phyloP scores from a whole-genome alignment of 192 early-diverging fungal genomes.

The Oehlia diaphana region DNA sequence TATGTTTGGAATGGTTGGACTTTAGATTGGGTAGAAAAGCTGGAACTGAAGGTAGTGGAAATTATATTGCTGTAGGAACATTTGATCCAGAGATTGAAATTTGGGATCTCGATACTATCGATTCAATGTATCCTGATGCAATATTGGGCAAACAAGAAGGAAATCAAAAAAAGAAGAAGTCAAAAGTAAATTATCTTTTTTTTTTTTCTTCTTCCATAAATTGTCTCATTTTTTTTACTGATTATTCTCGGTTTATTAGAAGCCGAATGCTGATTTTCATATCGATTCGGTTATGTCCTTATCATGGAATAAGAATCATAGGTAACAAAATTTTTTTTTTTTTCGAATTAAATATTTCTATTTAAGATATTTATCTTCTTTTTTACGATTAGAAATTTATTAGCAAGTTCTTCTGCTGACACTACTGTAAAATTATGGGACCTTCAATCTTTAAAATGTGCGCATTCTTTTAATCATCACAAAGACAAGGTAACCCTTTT shows the following conservation, averaged over 20 bases:
- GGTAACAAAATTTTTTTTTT: slow-evolving; percentile 25
- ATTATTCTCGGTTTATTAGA: slow-evolving; percentile 26
- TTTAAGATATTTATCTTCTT: background rate
- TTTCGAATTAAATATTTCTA: background rate
- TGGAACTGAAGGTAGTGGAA: slow-evolving; percentile 59
- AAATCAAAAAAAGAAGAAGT: slow-evolving; percentile 46
- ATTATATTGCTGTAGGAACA: slow-evolving; percentile 94
- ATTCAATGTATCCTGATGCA: slow-evolving; percentile 87
- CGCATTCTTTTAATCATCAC: slow-evolving; percentile 84
- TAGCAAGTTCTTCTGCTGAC: slow-evolving; percentile 95
- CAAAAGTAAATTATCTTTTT: slow-evolving; percentile 5
- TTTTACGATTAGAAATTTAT: slow-evolving; percentile 48
- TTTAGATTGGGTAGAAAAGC: slow-evolving; percentile 76
- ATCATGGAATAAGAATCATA: slow-evolving; percentile 85
- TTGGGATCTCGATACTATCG: slow-evolving; percentile 94
- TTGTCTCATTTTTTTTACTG: background rate
- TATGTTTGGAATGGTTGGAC: slow-evolving; percentile 95
- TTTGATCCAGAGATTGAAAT: slow-evolving; percentile 99
- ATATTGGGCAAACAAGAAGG: slow-evolving; percentile 74
- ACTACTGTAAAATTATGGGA: slow-evolving; percentile 99
- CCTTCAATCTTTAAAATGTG: slow-evolving; percentile 67
- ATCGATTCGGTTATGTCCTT: slow-evolving; percentile 94
- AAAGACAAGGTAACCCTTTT: slow-evolving; percentile 73
- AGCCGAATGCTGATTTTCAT: slow-evolving; percentile 79
- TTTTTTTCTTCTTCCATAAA: background rate